Base-by-base conservation (phyloP, 2,329 filamentous ascomycete genomes). In the Fusarium sp. region DNA sequence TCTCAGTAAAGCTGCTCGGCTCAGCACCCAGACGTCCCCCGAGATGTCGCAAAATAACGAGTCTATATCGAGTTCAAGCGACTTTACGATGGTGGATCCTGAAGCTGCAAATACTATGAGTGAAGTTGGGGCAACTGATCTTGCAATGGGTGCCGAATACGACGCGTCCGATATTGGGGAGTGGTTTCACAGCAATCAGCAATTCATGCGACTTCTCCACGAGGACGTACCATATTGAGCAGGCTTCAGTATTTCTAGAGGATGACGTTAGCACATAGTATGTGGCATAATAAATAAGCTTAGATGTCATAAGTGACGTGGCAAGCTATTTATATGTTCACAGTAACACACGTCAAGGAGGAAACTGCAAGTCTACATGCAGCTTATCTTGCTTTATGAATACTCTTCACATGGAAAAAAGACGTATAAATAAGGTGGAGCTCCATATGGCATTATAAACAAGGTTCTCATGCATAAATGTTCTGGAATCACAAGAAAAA, bases 1-100 rank as follows among this genome's bases (percentile, higher is more conserved):
- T 4, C 76, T 82, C 2, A 79, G 78, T 26, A 70, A 77, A 54
- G 76, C 79, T 45, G 79, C 80, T 6, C 73, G 74, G 6, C 66
- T 80, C 5, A 77, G 77, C 38, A 67, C 80, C 27, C 58, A 75
- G 12, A 52, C 55, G 6, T 26, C 37, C 6, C 10, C 33, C 1
- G 7, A 17, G 6, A 5, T 46, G 3, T 30, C 18, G 2, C 14
- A 58, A 10, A 9, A 17, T 4, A 14, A 15, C 0, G 7, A 10
- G 3, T 13, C n/a, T 18, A 5, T 20, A 6, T 7, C 44, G 6
- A 50, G 7, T 26, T 23, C 27, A 2, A 37, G 27, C 18, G 35
- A 50, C 2, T 17, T 27, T 3, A 9, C 30, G 1, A 44, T 59
- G 13, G 12, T 18, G 12, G 35, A 48, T 13, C 4, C 37, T 6